phyloP scores from a whole-genome alignment of 495 filamentous ascomycete genomes.

The Sphaerosporella brunnea region DNA sequence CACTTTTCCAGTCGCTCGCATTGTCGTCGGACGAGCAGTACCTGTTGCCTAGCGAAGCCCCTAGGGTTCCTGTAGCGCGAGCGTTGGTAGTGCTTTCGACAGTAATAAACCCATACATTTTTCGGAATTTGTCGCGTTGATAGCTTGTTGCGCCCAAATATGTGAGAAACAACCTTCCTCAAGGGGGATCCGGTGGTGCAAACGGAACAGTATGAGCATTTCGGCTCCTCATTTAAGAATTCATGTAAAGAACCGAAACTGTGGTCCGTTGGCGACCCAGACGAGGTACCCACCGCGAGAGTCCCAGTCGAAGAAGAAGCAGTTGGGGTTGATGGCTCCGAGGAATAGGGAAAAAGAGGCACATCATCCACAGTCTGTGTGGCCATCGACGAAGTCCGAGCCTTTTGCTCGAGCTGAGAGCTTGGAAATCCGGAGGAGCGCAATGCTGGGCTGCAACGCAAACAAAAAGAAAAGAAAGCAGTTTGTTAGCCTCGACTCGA shows the following conservation, averaged over 20 bases:
- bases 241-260: neutral
- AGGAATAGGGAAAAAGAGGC: slow-evolving; percentile 16
- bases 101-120: slow-evolving; percentile 50
- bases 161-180: slow-evolving; percentile 64
- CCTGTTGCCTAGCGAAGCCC: slow-evolving; percentile 43
- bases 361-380: slow-evolving; percentile 10
- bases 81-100: slow-evolving; percentile 76
- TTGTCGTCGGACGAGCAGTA: slow-evolving; percentile 39
- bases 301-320: neutral
- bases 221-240: slow-evolving; percentile 17
- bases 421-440: too few relatives aligned
- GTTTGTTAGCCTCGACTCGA: neutral
- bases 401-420: neutral
- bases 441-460: neutral
- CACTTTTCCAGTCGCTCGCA: slow-evolving; percentile 42
- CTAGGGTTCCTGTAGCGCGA: slow-evolving; percentile 43
- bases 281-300: neutral
- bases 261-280: neutral
- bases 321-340: slow-evolving; percentile 10
- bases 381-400: slow-evolving; percentile 7
- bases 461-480: slow-evolving; percentile 1
- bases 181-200: slow-evolving; percentile 36
- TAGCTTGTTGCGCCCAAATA: slow-evolving; percentile 77
- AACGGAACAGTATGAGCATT: slow-evolving; percentile 21
- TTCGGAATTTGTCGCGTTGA: slow-evolving; percentile 50